These are phyloP conservation scores for Phialophora tarda DNA, from an alignment of 2,329 filamentous ascomycete genomes.

Conservation along the genomic window DNA sequence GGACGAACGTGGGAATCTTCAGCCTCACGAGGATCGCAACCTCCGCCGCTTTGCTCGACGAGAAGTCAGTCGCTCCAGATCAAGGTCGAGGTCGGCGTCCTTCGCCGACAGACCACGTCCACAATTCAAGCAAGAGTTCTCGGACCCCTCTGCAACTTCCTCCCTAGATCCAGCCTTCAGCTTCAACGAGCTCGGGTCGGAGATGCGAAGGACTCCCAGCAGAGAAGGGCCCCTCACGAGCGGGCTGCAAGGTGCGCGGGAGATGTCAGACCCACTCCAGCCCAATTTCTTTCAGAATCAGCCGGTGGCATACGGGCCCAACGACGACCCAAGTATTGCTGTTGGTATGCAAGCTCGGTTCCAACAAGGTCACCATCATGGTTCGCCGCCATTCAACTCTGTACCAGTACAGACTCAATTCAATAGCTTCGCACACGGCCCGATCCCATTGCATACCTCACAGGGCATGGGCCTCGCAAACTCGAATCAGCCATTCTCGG, in stretches of 20 bases:
- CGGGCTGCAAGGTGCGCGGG: slow-evolving; percentile 13
- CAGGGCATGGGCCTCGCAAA: slow-evolving; percentile 1
- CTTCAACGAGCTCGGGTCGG: slow-evolving; percentile 24
- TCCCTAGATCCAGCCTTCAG: slow-evolving; percentile 30
- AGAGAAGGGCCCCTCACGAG: slow-evolving; percentile 19
- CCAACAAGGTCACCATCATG: slow-evolving; percentile 7
- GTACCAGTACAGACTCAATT: slow-evolving; percentile 13
- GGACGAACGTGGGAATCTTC: slow-evolving; percentile 31
- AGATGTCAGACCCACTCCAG: slow-evolving; percentile 21
- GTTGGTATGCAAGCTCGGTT: slow-evolving; percentile 18
- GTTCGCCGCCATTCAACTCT: slow-evolving; percentile 18
- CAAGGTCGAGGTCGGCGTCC: slow-evolving; percentile 33
- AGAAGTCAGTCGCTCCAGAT: slow-evolving; percentile 36
- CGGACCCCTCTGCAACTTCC: slow-evolving; percentile 11
- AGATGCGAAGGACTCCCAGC: slow-evolving; percentile 23
- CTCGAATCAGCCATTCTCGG: slow-evolving; percentile 17
- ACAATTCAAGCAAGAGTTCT: slow-evolving; percentile 26
- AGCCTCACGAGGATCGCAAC: slow-evolving; percentile 37
- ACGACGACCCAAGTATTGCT: slow-evolving; percentile 12
- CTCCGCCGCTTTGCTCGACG: slow-evolving; percentile 38
- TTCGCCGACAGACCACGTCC: slow-evolving; percentile 24
- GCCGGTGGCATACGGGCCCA: slow-evolving; percentile 7
- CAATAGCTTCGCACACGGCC: slow-evolving; percentile 11
- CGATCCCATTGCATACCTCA: slow-evolving; percentile 10
- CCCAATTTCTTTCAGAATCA: slow-evolving; percentile 22